phyloP scores from a whole-genome alignment of 441 rosid genomes.

The Bocquillonia castaneifolia region DNA sequence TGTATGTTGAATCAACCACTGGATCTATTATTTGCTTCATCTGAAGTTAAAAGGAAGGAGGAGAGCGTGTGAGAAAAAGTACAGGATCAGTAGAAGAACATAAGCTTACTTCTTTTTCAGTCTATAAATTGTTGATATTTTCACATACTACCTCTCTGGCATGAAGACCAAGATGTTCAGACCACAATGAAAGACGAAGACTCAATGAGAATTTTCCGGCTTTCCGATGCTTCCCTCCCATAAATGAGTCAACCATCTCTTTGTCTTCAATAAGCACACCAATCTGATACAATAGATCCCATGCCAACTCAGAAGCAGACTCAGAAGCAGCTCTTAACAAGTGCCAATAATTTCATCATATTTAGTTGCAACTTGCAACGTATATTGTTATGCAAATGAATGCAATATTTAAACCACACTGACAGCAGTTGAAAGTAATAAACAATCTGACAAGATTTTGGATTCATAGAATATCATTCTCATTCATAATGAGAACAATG shows the following conservation, averaged over 20 bases:
- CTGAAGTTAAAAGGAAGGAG: conserved; percentile 32
- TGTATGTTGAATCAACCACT: conserved; percentile 76
- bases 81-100: conserved; percentile 16
- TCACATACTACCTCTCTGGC: conserved; percentile 47
- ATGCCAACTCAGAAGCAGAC: neutral
- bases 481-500: neutral
- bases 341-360: neutral
- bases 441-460: neutral
- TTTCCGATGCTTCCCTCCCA: conserved; percentile 93
- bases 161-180: conserved; percentile 91
- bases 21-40: conserved; percentile 70
- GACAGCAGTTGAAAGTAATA: neutral
- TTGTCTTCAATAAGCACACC: conserved; percentile 86
- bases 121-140: neutral
- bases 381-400: neutral
- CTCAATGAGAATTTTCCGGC: conserved; percentile 82
- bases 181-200: conserved; percentile 93
- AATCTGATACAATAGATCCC: conserved; percentile 45
- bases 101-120: neutral
- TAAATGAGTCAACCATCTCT: conserved; percentile 69
- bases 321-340: neutral
- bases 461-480: neutral
- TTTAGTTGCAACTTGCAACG: neutral
- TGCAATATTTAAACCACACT: neutral
- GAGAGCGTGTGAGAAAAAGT: no score